Evolutionary conservation across 352 stramenopile species (phyloP), one percentile per base, ranked within the genome.

Genomic region (Globisporangium rhizosaccharum): DNA sequence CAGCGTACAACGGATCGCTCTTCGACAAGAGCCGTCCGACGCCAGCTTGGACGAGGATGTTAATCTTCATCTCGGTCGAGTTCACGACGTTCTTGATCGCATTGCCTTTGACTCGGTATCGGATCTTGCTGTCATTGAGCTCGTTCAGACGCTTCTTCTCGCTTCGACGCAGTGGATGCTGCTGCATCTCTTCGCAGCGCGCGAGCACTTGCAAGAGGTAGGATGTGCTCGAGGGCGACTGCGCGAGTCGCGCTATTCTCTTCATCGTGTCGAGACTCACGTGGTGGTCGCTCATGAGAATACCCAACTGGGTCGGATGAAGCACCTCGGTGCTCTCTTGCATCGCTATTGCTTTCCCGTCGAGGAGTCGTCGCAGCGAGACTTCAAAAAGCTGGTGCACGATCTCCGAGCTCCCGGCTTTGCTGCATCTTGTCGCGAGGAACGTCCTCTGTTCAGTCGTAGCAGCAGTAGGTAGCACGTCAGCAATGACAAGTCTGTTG

Each of bases 261-360:
- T 78, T 76, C 77, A 93, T 88, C 6, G 81, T 71, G 17, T 76
- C 57, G 46, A 87, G 79, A 18, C 72, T 61, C 10, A 96, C 59
- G 33, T 84, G 76, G 44, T 83, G 71, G 49, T 77, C 65, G 57
- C 74, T 86, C 85, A 97, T 95, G 7, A 94, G 71, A 26, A 70
- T 59, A 17, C 72, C 78, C 28, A 68, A 62, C 44, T 58, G 42
- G 12, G 70, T 67, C 44, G 79, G 66, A 25, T 55, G 2, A 20
- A 87, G 65, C 17, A 52, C 59, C 3, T 67, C 66, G 15, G 57
- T 53, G 53, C 72, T 46, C 33, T 68, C 50, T 23, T 63, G 39
- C 26, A 69, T 53, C 14, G 59, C 18, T 15, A 72, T 58, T 50
- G 66, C 61, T 8, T 53, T 50, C 7, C 83, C 72, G 11, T 75